A percentile compares a stretch with the other conserved stretches of the same genome.
phyloP scores from a whole-genome alignment of 1,139 yeast genomes.

The Debaryomycetaceae sp. region DNA sequence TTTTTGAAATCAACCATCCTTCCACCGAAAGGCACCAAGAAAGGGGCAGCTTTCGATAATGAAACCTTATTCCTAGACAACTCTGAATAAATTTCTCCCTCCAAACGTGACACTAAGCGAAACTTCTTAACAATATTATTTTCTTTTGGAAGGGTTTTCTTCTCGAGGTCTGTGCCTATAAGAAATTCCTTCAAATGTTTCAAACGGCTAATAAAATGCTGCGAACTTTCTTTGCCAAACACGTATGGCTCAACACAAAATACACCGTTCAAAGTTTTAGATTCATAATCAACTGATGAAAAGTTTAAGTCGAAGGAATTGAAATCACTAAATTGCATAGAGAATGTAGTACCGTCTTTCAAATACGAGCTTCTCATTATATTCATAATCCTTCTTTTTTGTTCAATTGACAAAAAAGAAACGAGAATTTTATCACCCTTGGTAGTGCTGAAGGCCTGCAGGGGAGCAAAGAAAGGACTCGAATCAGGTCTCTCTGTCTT shows the following conservation, averaged over 20 bases:
- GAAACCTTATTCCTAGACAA: neutral
- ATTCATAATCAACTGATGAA: constrained; percentile 18
- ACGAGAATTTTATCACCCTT: constrained; percentile 6
- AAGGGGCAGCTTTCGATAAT: constrained; percentile 4
- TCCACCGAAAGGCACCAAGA: constrained; percentile 23
- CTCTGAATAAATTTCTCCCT: neutral
- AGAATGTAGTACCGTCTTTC: constrained; percentile 17
- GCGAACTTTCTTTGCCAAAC: neutral
- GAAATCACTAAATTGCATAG: constrained; percentile 3
- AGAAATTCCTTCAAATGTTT: constrained; percentile 2
- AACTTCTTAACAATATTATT: neutral
- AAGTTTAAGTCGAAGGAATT: constrained; percentile 16
- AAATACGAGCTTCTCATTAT: constrained; percentile 15
- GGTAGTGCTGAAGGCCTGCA: neutral
- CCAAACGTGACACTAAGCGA: neutral
- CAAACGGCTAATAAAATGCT: constrained; percentile 3
- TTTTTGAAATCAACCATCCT: constrained; percentile 33
- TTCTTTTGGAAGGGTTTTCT: constrained; percentile 4
- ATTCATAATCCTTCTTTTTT: constrained; percentile 20
- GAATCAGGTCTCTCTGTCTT: constrained; percentile 1
- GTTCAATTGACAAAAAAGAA: constrained; percentile 7
- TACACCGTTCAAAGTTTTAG: constrained; percentile 17
- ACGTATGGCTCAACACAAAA: constrained; percentile 9
- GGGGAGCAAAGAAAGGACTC: neutral
- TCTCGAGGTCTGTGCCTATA: constrained; percentile 4